Base-by-base conservation (phyloP, 2,329 filamentous ascomycete genomes). In the Keithomyces neogunnii region DNA sequence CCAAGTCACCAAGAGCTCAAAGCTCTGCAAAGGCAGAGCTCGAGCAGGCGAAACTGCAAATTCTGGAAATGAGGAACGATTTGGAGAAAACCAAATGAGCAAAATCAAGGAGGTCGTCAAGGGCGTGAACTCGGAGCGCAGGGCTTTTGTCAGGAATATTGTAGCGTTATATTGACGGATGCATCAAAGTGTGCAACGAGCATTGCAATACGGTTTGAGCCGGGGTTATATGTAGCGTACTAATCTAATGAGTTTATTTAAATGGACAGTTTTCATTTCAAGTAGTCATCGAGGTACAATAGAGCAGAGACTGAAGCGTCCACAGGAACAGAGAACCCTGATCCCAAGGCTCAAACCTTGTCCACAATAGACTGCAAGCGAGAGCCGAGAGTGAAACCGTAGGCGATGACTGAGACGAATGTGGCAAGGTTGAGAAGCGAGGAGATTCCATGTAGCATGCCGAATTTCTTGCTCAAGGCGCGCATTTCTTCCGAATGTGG, bases 401-500 rank as follows among this genome's bases (percentile, higher is more conserved):
- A 97, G 60, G 77, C 83, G 3, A 95, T 63, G 42, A 85, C 84
- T 0, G 84, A 82, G 42, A 85, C 66, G 47, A 95, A 76, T 0
- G 82, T 85, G 2, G 78, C 68, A 53, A 97, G 64, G 66, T 96
- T 96, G 26, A 95, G 66, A 54, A 95, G 67, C 31, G 87, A 87
- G 6, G 89, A 95, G 46, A 88, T 71, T 5, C 91, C 89, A 68
- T 99, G 93, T 52, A 96, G 69, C 55, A 79, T 80, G 13, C 80
- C 82, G 67, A 97, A 97, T 56, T 75, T 76, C 70, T 83, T 87
- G 74, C 92, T 95, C 60, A 95, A 68, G 7, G 75, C 76, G 59
- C 81, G 69, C 91, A 97, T 96, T 72, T 92, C 88, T 59, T 84
- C 76, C 4, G 87, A 93, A 62, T 95, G 88, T 39, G 89, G 88